Evolutionary conservation across 1,284 basidiomycete genomes (phyloP), one percentile per base, ranked within the genome.

Genomic region (Trichosporon coremiiforme): DNA sequence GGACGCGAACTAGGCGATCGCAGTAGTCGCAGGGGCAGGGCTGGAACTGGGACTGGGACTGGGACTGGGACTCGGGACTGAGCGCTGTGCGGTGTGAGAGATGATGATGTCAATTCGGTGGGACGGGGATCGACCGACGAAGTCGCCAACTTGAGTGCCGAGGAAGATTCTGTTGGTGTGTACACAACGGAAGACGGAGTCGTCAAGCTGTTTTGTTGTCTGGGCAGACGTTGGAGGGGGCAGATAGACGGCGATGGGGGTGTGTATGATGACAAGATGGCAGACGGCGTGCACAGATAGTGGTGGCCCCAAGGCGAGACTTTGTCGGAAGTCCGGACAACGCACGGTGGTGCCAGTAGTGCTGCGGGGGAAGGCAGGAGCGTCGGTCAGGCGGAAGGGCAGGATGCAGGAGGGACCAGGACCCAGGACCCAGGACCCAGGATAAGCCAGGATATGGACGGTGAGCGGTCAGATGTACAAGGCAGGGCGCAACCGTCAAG

Each of bases 61-160:
- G n/a, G 20, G 47, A 53, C 47, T 53, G n/a, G n/a, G n/a, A n/a
- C n/a, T n/a, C n/a, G 47, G 20, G 47, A 53, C 47, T 53, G 47
- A 33, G 57, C 29, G 55, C 57, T 8, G 57, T 33, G n/a, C n/a
- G 15, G 57, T 31, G 55, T 57, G 55, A 15, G 25, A 31, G 13
- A n/a, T 33, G 57, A 60, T 60, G 57, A 60, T 60, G 57, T 60
- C 57, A 60, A 60, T 60, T 60, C 31, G 57, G 57, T 60, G 47
- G 47, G 47, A 22, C n/a, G 47, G 57, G 57, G 57, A 60, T 60
- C 29, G 29, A n/a, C 57, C 29, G 57, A 60, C 29, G 31, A 31
- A 33, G n/a, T 31, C 57, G 57, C 29, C 29, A 33, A 33, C 57
- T 60, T n/a, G 13, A 17, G 41, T 45, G 17, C 41, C 41, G 41